Conservation (phyloP, 139 green algal species). For the Auxenochlorella pyrenoidosa region DNA sequence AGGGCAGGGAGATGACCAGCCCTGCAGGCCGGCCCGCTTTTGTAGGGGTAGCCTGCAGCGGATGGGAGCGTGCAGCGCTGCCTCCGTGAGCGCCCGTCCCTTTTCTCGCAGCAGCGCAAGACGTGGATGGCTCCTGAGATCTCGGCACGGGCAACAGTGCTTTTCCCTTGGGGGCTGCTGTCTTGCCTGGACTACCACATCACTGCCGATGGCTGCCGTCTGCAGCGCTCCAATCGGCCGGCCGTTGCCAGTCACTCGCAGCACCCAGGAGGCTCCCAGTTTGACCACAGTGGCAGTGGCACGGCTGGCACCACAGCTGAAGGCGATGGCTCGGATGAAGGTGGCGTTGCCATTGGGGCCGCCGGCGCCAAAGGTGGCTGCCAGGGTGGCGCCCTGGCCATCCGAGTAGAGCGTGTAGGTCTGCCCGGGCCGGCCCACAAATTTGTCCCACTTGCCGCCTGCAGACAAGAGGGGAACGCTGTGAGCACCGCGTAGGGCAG, state of each 20-base stretch:
- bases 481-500: no score
- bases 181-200: slow-evolving; percentile 11
- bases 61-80: no score
- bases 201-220: neutral
- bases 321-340: neutral
- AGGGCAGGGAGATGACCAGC: neutral
- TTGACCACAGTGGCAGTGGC: neutral
- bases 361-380: neutral
- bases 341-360: neutral
- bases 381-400: neutral
- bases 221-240: neutral
- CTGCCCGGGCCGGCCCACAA: neutral
- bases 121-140: no score
- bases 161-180: no score
- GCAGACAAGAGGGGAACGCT: neutral
- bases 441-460: neutral
- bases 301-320: neutral
- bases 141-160: no score
- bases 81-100: no score
- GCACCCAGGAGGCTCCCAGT: neutral
- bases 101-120: no score
- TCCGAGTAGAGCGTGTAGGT: neutral
- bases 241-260: neutral
- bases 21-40: neutral
- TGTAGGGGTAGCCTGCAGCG: neutral